A percentile compares a stretch with the other conserved stretches of the same genome.
Evolutionary conservation across 768 basidiomycete species (phyloP).

Genomic region (Suillus occidentalis): DNA sequence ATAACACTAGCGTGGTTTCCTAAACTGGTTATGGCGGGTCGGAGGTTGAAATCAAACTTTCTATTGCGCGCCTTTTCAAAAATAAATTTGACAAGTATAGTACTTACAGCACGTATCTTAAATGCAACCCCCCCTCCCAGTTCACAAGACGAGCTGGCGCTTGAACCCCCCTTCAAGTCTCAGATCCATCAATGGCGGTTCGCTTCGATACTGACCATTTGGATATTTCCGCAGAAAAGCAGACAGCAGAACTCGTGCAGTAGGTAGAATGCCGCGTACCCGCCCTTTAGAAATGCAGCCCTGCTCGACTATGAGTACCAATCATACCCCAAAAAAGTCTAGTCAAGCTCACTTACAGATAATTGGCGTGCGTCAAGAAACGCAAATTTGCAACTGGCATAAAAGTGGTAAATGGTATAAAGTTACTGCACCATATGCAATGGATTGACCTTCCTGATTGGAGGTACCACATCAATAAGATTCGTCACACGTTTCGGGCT

Average conservation of each 20-base stretch:
- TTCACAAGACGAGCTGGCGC: constrained; percentile 51
- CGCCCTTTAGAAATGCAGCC: constrained; percentile 52
- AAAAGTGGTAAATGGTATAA: background rate
- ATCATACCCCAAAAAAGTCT: constrained; percentile 34
- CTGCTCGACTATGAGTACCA: constrained; percentile 67
- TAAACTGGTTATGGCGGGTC: background rate
- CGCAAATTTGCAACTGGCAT: constrained; percentile 72
- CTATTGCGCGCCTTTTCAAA: background rate
- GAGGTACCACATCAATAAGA: constrained; percentile 72
- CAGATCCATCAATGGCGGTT: constrained; percentile 28
- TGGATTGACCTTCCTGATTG: constrained; percentile 57
- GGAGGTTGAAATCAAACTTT: background rate
- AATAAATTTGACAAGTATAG: background rate
- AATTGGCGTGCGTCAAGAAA: constrained; percentile 43
- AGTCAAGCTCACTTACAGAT: no score
- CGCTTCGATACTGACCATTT: constrained; percentile 12
- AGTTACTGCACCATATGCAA: background rate
- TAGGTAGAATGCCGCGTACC: constrained; percentile 41
- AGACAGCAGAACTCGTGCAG: constrained; percentile 19
- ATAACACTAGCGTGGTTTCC: no score
- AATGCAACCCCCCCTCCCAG: background rate
- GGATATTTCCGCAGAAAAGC: constrained; percentile 1
- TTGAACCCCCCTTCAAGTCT: constrained; percentile 36
- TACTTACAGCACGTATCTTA: background rate
- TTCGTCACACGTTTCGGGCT: constrained; percentile 20